Conservation (phyloP, 2,329 filamentous ascomycete species). For the Aureobasidium mangrovei region DNA sequence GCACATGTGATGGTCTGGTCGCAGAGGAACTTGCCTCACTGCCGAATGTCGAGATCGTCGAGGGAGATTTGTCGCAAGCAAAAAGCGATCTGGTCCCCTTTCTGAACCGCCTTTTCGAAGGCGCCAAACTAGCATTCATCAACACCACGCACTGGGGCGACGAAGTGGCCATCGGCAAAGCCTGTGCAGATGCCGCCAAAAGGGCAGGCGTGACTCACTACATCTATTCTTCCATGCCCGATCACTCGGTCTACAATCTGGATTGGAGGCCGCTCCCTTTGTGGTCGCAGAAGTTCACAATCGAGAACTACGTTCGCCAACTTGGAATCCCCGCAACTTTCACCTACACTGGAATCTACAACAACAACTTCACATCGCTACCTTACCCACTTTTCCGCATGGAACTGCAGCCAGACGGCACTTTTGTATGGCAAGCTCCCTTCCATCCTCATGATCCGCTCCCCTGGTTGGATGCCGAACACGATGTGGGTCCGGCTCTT, state of each 20-base stretch:
- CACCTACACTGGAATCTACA: slow-evolving; percentile 94
- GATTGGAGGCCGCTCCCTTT: slow-evolving; percentile 76
- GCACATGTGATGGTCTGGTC: slow-evolving; percentile 78
- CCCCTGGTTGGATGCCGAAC: slow-evolving; percentile 93
- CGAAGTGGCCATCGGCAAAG: slow-evolving; percentile 80
- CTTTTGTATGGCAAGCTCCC: slow-evolving; percentile 86
- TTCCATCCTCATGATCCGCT: slow-evolving; percentile 84
- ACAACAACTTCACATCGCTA: slow-evolving; percentile 96
- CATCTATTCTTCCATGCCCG: slow-evolving; percentile 95
- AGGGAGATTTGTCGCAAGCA: slow-evolving; percentile 52
- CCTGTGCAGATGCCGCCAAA: slow-evolving; percentile 82
- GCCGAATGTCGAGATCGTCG: slow-evolving; percentile 67
- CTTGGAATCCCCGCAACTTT: slow-evolving; percentile 81
- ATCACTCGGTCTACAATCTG: slow-evolving; percentile 71
- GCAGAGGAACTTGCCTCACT: slow-evolving; percentile 76
- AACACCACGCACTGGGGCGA: slow-evolving; percentile 97
- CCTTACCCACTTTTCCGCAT: slow-evolving; percentile 92
- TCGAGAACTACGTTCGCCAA: slow-evolving; percentile 83
- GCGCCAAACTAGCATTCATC: slow-evolving; percentile 85
- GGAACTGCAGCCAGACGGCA: slow-evolving; percentile 75
- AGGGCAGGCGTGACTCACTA: slow-evolving; percentile 79
- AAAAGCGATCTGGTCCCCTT: slow-evolving; percentile 21
- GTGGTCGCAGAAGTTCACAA: slow-evolving; percentile 86
- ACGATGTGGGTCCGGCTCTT: slow-evolving; percentile 86
- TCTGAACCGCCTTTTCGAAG: slow-evolving; percentile 50